Evolutionary conservation across 495 filamentous ascomycete genomes (phyloP).

Genomic region (Aspergillus cavernicola): DNA sequence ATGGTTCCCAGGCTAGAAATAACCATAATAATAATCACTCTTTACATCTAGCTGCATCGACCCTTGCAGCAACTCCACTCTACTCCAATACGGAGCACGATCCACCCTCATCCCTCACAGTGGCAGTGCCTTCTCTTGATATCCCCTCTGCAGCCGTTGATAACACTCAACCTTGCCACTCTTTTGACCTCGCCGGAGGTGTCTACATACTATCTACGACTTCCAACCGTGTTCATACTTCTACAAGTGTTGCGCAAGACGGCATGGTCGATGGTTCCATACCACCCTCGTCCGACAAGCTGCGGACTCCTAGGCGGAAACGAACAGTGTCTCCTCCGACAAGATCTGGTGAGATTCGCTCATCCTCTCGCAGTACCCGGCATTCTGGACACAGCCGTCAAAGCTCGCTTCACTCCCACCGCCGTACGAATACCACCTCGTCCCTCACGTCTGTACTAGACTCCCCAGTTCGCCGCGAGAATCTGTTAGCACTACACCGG

Average conservation of each 20-base stretch:
- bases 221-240: neutral
- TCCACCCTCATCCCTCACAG: slow-evolving; percentile 7
- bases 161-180: neutral
- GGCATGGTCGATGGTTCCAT: neutral
- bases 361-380: slow-evolving; percentile 18
- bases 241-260: neutral
- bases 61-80: slow-evolving; percentile 14
- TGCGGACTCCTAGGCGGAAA: slow-evolving; percentile 16
- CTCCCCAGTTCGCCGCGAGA: slow-evolving; percentile 30
- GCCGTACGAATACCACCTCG: slow-evolving; percentile 23
- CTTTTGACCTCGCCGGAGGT: slow-evolving; percentile 11
- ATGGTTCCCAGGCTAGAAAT: neutral
- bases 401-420: slow-evolving; percentile 31
- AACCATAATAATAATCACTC: slow-evolving; percentile 14
- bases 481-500: slow-evolving; percentile 41
- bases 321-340: slow-evolving; percentile 26
- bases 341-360: slow-evolving; percentile 27
- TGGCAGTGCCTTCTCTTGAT: slow-evolving; percentile 9
- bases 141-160: neutral
- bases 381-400: slow-evolving; percentile 30
- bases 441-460: slow-evolving; percentile 28
- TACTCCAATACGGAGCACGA: slow-evolving; percentile 6
- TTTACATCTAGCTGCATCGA: slow-evolving; percentile 9
- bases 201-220: slow-evolving; percentile 7
- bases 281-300: slow-evolving; percentile 1